A percentile compares a stretch with the other conserved stretches of the same genome.
Evolutionary conservation across 2,329 filamentous ascomycete species (phyloP).

Genomic region (Pestalotiopsis sp.): DNA sequence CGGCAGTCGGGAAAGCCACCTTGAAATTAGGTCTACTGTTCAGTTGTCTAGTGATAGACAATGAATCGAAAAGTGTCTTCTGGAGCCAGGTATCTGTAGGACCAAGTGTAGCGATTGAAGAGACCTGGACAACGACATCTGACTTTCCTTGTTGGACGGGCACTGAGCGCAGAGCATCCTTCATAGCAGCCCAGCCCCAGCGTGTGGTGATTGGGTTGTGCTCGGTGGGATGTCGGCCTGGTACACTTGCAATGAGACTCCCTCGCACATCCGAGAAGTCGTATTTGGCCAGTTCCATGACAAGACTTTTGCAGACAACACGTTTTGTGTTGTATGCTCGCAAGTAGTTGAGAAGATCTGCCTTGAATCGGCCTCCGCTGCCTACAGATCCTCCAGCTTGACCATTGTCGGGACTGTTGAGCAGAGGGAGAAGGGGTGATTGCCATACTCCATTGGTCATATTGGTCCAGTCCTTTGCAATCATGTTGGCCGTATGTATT

Average conservation of each 20-base stretch:
- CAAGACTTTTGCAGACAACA: slow-evolving; percentile 55
- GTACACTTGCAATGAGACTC: slow-evolving; percentile 77
- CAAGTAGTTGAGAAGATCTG: slow-evolving; percentile 74
- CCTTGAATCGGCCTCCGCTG: slow-evolving; percentile 72
- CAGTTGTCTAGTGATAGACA: slow-evolving; percentile 25
- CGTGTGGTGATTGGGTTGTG: slow-evolving; percentile 58
- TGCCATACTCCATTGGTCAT: slow-evolving; percentile 85
- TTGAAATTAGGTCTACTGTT: slow-evolving; percentile 56
- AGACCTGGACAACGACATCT: slow-evolving; percentile 67
- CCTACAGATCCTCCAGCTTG: slow-evolving; percentile 44
- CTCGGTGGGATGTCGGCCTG: slow-evolving; percentile 62
- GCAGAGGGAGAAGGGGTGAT: slow-evolving; percentile 68
- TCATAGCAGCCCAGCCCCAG: slow-evolving; percentile 79
- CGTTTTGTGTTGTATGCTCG: slow-evolving; percentile 65
- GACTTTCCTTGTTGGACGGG: slow-evolving; percentile 43
- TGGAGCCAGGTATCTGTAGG: slow-evolving; percentile 72
- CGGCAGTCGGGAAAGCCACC: slow-evolving; percentile 78
- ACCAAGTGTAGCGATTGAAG: slow-evolving; percentile 81
- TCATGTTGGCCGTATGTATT: slow-evolving; percentile 92
- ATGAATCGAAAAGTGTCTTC: slow-evolving; percentile 58
- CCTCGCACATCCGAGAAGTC: slow-evolving; percentile 73
- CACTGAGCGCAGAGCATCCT: slow-evolving; percentile 58
- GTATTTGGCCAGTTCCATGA: slow-evolving; percentile 58
- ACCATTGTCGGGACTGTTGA: slow-evolving; percentile 18
- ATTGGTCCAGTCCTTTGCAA: slow-evolving; percentile 82